A percentile compares a stretch with the other conserved stretches of the same genome.
These are phyloP conservation scores for Tulasnella sp. DNA, from an alignment of 768 basidiomycete species.

Conservation along the genomic window DNA sequence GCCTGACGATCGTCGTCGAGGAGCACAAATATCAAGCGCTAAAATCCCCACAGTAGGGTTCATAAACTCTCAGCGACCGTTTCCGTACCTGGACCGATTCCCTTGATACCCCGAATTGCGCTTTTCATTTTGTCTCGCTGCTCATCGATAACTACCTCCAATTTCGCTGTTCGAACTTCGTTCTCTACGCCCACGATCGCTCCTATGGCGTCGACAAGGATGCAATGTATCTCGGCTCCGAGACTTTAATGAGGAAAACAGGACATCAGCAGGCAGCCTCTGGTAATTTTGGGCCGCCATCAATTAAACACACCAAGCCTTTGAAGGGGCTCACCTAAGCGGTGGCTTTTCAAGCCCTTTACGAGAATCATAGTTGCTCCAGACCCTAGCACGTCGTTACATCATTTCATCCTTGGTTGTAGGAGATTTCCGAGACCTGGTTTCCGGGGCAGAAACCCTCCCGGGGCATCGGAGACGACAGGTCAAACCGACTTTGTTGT, in stretches of 20 bases:
- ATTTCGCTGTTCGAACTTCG: neutral
- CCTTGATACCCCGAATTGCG: neutral
- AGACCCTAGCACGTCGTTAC: neutral
- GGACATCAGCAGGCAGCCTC: neutral
- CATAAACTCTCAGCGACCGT: neutral
- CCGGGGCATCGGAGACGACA: neutral
- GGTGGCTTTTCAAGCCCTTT: neutral
- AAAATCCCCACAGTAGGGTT: conserved; percentile 3
- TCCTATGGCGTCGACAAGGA: neutral
- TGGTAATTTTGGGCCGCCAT: neutral
- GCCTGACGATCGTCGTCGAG: neutral
- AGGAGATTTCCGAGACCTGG: neutral
- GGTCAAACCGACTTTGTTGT: neutral
- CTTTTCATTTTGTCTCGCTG: neutral
- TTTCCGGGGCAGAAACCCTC: neutral
- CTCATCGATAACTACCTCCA: neutral
- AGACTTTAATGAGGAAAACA: neutral
- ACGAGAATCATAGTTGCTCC: neutral
- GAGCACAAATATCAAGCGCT: neutral
- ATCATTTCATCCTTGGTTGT: neutral
- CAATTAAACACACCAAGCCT: neutral
- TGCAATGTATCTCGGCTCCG: neutral
- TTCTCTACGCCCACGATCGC: neutral
- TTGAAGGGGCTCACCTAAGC: neutral
- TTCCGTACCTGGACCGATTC: neutral